phyloP scores from a whole-genome alignment of 2,329 filamentous ascomycete species.

The Orbilia blumenaviensis region DNA sequence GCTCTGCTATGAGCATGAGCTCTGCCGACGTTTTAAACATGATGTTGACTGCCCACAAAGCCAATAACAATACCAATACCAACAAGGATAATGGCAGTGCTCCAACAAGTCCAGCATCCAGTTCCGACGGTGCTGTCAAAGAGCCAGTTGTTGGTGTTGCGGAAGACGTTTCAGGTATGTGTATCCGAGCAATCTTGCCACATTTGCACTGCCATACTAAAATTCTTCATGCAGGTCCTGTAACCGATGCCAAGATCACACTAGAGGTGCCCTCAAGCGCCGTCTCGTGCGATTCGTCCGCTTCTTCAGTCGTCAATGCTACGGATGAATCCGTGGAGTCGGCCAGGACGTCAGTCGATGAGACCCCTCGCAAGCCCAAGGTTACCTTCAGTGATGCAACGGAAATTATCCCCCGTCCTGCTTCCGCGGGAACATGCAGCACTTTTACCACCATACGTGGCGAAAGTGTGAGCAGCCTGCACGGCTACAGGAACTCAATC shows the following conservation, averaged over 20 bases:
- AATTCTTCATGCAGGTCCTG: slow-evolving; percentile 31
- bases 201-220: slow-evolving; percentile 47
- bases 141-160: slow-evolving; percentile 37
- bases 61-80: slow-evolving; percentile 41
- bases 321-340: slow-evolving; percentile 46
- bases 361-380: slow-evolving; percentile 63
- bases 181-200: slow-evolving; percentile 27
- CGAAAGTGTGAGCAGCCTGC: slow-evolving; percentile 77
- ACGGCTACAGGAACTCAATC: slow-evolving; percentile 62
- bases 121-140: slow-evolving; percentile 34
- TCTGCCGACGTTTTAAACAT: slow-evolving; percentile 48
- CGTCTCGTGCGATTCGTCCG: slow-evolving; percentile 41
- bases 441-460: slow-evolving; percentile 77
- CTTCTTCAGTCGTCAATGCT: slow-evolving; percentile 38
- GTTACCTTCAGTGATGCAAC: slow-evolving; percentile 86
- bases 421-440: slow-evolving; percentile 85
- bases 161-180: slow-evolving; percentile 36
- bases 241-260: slow-evolving; percentile 28
- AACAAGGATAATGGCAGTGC: slow-evolving; percentile 38
- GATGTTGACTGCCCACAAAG: slow-evolving; percentile 52
- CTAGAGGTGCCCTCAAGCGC: slow-evolving; percentile 36
- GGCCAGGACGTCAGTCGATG: slow-evolving; percentile 47
- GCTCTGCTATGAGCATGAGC: slow-evolving; percentile 53
- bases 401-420: slow-evolving; percentile 81
- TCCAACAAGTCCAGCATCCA: slow-evolving; percentile 38